Percentiles rank a stretch among this genome's conserved stretches.
Evolutionary conservation across 495 filamentous ascomycete species (phyloP).

Genomic region (Trichocladium uniseriatum): DNA sequence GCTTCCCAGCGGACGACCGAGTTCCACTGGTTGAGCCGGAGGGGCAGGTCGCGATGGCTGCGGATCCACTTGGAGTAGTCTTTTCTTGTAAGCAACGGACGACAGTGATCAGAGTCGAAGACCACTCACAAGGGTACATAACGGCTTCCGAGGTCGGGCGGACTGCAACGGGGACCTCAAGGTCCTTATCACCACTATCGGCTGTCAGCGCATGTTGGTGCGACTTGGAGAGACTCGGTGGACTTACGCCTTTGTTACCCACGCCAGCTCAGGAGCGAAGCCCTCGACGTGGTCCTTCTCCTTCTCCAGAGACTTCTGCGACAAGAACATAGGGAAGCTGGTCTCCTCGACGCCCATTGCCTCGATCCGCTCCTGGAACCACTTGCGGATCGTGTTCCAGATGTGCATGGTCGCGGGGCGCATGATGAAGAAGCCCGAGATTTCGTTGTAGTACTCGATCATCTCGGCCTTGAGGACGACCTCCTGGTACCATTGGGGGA

Average conservation of each 20-base stretch:
- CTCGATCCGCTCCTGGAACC: constrained; percentile 83
- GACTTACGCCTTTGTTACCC: constrained; percentile 90
- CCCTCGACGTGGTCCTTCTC: constrained; percentile 98
- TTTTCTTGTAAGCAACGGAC: constrained; percentile 43
- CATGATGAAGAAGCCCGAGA: constrained; percentile 92
- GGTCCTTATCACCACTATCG: constrained; percentile 66
- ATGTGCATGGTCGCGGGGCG: constrained; percentile 79
- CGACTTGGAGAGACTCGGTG: neutral
- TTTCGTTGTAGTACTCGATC: constrained; percentile 65
- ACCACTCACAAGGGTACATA: constrained; percentile 58
- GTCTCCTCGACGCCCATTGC: constrained; percentile 85
- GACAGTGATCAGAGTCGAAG: neutral
- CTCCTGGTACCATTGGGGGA: constrained; percentile 91
- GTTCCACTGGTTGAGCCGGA: constrained; percentile 96
- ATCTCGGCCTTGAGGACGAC: constrained; percentile 90
- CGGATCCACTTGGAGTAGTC: constrained; percentile 97
- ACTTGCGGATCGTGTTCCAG: constrained; percentile 86
- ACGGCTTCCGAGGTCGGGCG: constrained; percentile 91
- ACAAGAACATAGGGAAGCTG: constrained; percentile 92
- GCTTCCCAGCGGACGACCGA: constrained; percentile 97
- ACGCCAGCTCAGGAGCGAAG: constrained; percentile 94
- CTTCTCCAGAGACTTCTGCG: constrained; percentile 76
- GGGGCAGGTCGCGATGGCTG: constrained; percentile 84
- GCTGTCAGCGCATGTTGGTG: neutral
- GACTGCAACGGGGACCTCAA: constrained; percentile 92